These are phyloP conservation scores for Acarospora socialis DNA, from an alignment of 2,329 filamentous ascomycete genomes.

Conservation along the genomic window DNA sequence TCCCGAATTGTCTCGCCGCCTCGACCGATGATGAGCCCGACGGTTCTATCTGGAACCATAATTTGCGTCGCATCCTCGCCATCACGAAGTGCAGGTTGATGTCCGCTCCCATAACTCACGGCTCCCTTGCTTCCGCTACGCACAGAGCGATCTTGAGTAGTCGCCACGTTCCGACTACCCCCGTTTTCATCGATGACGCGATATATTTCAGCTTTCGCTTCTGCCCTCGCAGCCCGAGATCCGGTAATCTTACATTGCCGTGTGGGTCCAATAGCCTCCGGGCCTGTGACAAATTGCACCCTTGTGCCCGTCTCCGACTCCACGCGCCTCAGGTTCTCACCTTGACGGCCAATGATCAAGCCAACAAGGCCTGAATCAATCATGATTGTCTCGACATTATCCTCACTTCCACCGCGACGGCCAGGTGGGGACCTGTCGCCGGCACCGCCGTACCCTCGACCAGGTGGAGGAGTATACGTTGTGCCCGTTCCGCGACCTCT, in stretches of 20 bases:
- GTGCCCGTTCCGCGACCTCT: constrained; percentile 37
- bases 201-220: constrained; percentile 71
- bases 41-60: constrained; percentile 87
- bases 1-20: constrained; percentile 88
- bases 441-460: constrained; percentile 32
- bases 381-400: constrained; percentile 56
- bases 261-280: constrained; percentile 54
- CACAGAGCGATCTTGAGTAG: constrained; percentile 8
- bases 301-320: constrained; percentile 70
- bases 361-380: constrained; percentile 80
- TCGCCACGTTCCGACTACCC: constrained; percentile 31
- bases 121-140: constrained; percentile 15
- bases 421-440: constrained; percentile 46
- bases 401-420: constrained; percentile 19
- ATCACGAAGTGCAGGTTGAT: constrained; percentile 12
- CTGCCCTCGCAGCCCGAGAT: constrained; percentile 52
- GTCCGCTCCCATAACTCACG: too few species aligned
- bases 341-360: constrained; percentile 78
- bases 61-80: constrained; percentile 73
- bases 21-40: constrained; percentile 85
- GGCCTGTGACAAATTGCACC: constrained; percentile 74
- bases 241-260: constrained; percentile 81
- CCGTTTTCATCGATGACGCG: constrained; percentile 79
- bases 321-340: constrained; percentile 75
- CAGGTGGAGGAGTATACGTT: constrained; percentile 46